phyloP scores from a whole-genome alignment of 768 basidiomycete species.

The Russula virescens region DNA sequence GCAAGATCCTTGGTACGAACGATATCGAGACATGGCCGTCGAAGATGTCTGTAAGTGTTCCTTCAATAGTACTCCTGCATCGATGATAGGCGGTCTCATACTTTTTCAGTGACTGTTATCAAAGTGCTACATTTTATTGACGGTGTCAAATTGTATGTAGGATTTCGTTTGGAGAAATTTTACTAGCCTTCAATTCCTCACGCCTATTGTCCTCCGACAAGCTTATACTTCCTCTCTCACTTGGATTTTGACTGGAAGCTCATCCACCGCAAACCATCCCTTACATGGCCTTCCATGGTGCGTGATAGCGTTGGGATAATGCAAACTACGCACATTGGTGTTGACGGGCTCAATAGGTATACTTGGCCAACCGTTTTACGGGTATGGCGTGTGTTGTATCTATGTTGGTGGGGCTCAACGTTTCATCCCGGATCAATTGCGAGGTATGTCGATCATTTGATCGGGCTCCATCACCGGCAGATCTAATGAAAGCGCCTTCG shows the following conservation, averaged over 20 bases:
- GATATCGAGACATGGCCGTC: too few species aligned
- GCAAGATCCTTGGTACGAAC: too few species aligned
- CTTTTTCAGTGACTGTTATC: conserved; percentile 6
- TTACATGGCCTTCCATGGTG: conserved; percentile 3
- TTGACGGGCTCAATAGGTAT: not conserved
- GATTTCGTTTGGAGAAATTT: not conserved
- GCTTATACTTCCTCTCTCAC: conserved; percentile 8
- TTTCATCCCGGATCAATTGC: conserved; percentile 2
- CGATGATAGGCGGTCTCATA: too few species aligned
- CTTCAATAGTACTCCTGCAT: too few species aligned
- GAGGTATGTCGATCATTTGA: not conserved
- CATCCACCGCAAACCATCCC: not conserved
- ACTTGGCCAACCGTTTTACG: conserved; percentile 3
- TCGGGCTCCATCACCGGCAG: not conserved
- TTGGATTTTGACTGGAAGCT: conserved; percentile 18
- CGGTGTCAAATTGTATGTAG: conserved; percentile 12
- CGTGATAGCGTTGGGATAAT: not conserved
- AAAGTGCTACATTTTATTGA: conserved; percentile 15
- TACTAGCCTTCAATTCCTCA: not conserved
- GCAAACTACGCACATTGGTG: too few species aligned
- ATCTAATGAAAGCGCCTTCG: not conserved
- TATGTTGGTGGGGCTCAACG: conserved; percentile 4
- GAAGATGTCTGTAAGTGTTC: too few species aligned
- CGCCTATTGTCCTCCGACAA: not conserved
- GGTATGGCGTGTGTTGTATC: conserved; percentile 13